These are phyloP conservation scores for Chytriomyces sp. DNA, from an alignment of 192 early-diverging fungal genomes.

Conservation along the genomic window DNA sequence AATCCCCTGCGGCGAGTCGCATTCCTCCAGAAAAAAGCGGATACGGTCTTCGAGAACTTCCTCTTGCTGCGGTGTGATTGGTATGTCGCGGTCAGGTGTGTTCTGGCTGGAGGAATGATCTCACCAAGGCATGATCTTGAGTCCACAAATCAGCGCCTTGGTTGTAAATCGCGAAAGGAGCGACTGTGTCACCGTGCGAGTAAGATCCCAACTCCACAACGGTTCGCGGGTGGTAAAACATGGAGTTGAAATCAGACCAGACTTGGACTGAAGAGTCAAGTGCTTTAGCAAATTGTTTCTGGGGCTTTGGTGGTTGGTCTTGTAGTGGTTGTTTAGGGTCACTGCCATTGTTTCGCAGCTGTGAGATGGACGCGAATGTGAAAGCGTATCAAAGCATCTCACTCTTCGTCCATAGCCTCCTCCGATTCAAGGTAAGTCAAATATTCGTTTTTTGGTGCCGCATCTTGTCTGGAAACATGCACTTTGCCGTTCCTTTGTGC, in stretches of 20 bases:
- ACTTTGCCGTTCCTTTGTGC: conserved; percentile 34
- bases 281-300: conserved; percentile 45
- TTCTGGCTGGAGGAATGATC: not conserved
- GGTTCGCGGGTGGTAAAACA: conserved; percentile 75
- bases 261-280: conserved; percentile 57
- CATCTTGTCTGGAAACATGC: conserved; percentile 42
- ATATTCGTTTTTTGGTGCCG: conserved; percentile 41
- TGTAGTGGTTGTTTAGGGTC: not conserved
- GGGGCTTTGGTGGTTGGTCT: conserved; percentile 33
- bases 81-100: too few species aligned
- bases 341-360: not conserved
- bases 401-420: not conserved
- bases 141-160: conserved; percentile 51
- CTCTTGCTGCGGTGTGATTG: conserved; percentile 43
- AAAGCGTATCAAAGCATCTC: too few species aligned
- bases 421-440: conserved; percentile 42
- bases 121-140: conserved; percentile 9
- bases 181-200: conserved; percentile 56
- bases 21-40: conserved; percentile 51
- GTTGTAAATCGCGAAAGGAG: conserved; percentile 57
- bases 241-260: conserved; percentile 84
- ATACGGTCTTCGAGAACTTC: conserved; percentile 44
- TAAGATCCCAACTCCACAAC: conserved; percentile 52
- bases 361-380: not conserved
- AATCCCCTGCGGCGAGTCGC: conserved; percentile 51